A percentile compares a stretch with the other conserved stretches of the same genome.
phyloP scores from a whole-genome alignment of 202 grass and related monocot species.

The Thinopyrum obtusiflorum region DNA sequence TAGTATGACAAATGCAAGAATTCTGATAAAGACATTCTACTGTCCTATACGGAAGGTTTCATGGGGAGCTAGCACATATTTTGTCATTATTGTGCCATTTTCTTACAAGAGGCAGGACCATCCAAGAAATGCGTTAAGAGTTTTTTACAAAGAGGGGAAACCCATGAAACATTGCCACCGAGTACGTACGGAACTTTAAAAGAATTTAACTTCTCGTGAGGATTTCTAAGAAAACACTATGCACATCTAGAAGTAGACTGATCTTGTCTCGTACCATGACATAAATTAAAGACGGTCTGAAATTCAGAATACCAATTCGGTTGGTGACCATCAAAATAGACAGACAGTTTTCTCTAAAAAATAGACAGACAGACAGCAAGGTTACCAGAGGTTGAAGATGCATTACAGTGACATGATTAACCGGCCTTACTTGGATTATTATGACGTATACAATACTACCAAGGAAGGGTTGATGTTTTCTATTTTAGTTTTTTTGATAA shows the following conservation, averaged over 20 bases:
- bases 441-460: neutral
- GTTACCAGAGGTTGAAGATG: neutral
- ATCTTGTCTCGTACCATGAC: neutral
- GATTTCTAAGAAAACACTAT: slow-evolving; percentile 26
- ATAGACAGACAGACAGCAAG: neutral
- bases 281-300: slow-evolving; percentile 1
- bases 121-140: neutral
- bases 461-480: neutral
- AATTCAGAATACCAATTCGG: slow-evolving; percentile 4
- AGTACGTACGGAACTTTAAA: neutral
- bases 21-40: neutral
- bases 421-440: neutral
- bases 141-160: neutral
- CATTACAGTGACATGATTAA: slow-evolving; percentile 17
- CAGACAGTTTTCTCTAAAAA: neutral
- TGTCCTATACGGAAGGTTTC: slow-evolving; percentile 39
- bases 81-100: slow-evolving; percentile 5
- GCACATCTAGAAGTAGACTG: neutral
- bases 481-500: neutral
- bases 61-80: neutral
- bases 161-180: neutral
- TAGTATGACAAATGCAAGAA: slow-evolving; percentile 26
- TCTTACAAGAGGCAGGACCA: slow-evolving; percentile 7
- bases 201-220: neutral
- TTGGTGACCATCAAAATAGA: slow-evolving; percentile 14